These are phyloP conservation scores for Floccularia luteovirens DNA, from an alignment of 768 basidiomycete genomes.

Conservation along the genomic window DNA sequence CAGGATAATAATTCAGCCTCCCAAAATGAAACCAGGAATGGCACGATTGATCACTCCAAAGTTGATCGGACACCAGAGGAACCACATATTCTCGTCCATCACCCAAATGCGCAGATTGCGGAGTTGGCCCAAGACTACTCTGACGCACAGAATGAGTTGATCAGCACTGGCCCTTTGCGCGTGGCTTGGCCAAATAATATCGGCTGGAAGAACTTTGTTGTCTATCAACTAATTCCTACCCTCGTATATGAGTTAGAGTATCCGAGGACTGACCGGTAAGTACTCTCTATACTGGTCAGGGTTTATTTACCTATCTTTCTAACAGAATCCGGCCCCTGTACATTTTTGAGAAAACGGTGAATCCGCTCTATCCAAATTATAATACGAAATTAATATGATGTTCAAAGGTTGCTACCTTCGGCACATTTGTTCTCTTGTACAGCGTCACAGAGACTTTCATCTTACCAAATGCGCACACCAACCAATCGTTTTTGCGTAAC, in stretches of 20 bases:
- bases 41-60: slow-evolving; percentile 8
- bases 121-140: slow-evolving; percentile 68
- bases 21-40: slow-evolving; percentile 4
- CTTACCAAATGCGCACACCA: slow-evolving; percentile 67
- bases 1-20: slow-evolving; percentile 13
- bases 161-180: slow-evolving; percentile 55
- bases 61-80: slow-evolving; percentile 4
- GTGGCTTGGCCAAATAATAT: slow-evolving; percentile 85
- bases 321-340: slow-evolving; percentile 69
- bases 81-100: slow-evolving; percentile 49
- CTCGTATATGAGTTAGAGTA: slow-evolving; percentile 97
- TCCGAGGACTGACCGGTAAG: slow-evolving; percentile 79
- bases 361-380: slow-evolving; percentile 2
- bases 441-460: slow-evolving; percentile 94
- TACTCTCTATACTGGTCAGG: slow-evolving; percentile 1
- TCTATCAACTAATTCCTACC: slow-evolving; percentile 85
- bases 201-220: slow-evolving; percentile 70
- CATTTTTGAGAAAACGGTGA: slow-evolving; percentile 65
- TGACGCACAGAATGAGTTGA: slow-evolving; percentile 71
- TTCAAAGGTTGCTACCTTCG: slow-evolving; percentile 81
- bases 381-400: slow-evolving; percentile 17
- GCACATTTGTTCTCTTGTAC: slow-evolving; percentile 91
- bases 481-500: slow-evolving; percentile 67
- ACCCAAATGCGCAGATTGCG: slow-evolving; percentile 59
- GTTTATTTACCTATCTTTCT: background rate